Evolutionary conservation across 2,329 filamentous ascomycete genomes (phyloP), one percentile per base, ranked within the genome.

Genomic region (Ceratocystiopsis sp.): DNA sequence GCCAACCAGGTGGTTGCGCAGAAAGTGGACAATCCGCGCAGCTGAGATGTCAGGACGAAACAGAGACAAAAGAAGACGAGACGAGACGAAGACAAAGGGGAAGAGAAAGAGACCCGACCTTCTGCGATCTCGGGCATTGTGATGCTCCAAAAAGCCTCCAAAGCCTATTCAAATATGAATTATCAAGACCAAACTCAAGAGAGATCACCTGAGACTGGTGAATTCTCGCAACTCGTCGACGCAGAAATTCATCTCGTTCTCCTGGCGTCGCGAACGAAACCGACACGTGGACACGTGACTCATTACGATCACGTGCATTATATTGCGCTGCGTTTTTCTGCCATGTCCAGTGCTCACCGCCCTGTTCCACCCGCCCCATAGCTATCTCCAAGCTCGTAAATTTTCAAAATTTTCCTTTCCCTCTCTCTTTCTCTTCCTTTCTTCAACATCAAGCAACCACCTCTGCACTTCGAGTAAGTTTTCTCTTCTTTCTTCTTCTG

Each of bases 21-120:
- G 74, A 57, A 80, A 93, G 58, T 94, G 82, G 41, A 93, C 84
- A 50, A 89, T 75, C 37, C 87, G 82, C 17, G 85, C 82, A 51
- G 42, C 45, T 44, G 19, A 25, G 32, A 10, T 29, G 16, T 42
- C 37, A 45, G 34, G 14, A 7, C 14, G 12, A 19, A 19, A 5
- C 7, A 35, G 14, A 35, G 17, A 15, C 33, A 13, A 14, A 25
- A n/a, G 25, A 29, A 29, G 10, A 29, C 6, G 25, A 29, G 7
- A 9, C 25, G 25, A 29, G 19, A 21, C 19, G 19, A 16, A 39
- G 21, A 9, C 14, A 33, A n/a, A 25, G 4, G 4, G 10, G 11
- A 18, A 25, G 10, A 8, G 9, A 29, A 29, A 29, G 9, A 29
- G 25, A 8, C 25, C 35, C 41, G 48, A 70, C 72, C 68, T 64